Evolutionary conservation across 2,329 filamentous ascomycete genomes (phyloP), one percentile per base, ranked within the genome.

Genomic region (Sarocladiaceae sp.): DNA sequence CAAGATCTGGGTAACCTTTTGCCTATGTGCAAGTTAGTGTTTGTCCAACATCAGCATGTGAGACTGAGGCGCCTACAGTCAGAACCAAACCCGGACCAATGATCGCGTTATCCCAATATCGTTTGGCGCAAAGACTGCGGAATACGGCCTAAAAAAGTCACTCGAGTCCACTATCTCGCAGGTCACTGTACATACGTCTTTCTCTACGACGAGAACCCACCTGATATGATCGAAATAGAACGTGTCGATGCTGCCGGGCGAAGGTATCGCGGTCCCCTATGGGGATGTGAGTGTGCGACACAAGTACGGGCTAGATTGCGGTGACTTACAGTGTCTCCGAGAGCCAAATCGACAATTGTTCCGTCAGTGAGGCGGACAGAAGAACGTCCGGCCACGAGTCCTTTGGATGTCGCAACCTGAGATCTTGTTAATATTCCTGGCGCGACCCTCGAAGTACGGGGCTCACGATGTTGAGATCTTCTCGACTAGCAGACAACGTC

Each of bases 1-100:
- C 72, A 39, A 91, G 66, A 53, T 93, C 88, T 0, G 88, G 86
- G 55, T 88, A 93, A 2, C 88, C 88, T 68, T 90, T 93, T 1
- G 80, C 87, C 83, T 88, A 44, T 43, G 7, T 46, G 18, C 4
- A n/a, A 35, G n/a, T 42, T 10, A 42, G 21, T 13, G 7, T 4
- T 23, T 20, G 12, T 24, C n/a, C n/a, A 20, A 2, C 7, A 37
- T 27, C 32, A 20, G 12, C n/a, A 27, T 21, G 18, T n/a, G 15
- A 7, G 13, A 20, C 20, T 24, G 1, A 20, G 9, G 3, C 29
- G 15, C 64, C 27, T 65, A 83, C 83, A 3, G 86, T 90, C 18
- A 90, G 54, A 1, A 88, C 58, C n/a, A 87, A 63, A 0, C 85
- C 83, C n/a, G 69, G 64, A 0, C 75, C 73, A 2, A 67, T 66